Conservation (phyloP, 2,329 filamentous ascomycete genomes). For the Cryphonectria carpinicola region DNA sequence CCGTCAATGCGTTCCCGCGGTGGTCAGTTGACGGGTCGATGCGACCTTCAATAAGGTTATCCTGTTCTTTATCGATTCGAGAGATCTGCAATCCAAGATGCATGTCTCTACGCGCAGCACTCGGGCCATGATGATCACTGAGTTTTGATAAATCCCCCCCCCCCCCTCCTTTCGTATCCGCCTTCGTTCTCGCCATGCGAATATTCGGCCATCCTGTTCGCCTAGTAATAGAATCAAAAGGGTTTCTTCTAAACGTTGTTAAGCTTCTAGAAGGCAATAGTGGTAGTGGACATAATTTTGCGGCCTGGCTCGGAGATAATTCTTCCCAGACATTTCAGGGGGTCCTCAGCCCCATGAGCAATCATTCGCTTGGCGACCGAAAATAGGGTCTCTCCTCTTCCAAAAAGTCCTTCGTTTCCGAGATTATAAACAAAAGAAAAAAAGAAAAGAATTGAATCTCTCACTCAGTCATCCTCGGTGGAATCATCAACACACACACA, state of each 20-base stretch:
- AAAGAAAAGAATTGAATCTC: not conserved
- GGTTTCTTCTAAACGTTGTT: not conserved
- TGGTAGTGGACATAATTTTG: not conserved
- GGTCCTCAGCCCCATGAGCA: not conserved
- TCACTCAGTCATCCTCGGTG: not conserved
- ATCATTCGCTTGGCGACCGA: not conserved
- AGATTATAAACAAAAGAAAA: not conserved
- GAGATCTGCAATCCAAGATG: not conserved
- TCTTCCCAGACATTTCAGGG: not conserved
- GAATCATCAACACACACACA: not conserved
- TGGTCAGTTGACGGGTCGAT: not conserved
- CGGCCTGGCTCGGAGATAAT: not conserved
- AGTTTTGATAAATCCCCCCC: no score
- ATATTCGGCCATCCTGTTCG: not conserved
- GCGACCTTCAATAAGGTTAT: constrained; percentile 2
- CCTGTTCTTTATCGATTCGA: not conserved
- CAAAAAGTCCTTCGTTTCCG: not conserved
- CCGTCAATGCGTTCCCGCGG: not conserved
- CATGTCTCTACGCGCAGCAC: not conserved
- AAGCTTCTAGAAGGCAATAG: not conserved
- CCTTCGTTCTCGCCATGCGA: not conserved
- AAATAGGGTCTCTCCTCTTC: not conserved
- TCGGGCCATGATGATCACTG: not conserved
- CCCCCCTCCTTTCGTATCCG: not conserved
- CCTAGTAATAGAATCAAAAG: not conserved